Conservation (phyloP, 2,329 filamentous ascomycete genomes). For the Massarina eburnea region DNA sequence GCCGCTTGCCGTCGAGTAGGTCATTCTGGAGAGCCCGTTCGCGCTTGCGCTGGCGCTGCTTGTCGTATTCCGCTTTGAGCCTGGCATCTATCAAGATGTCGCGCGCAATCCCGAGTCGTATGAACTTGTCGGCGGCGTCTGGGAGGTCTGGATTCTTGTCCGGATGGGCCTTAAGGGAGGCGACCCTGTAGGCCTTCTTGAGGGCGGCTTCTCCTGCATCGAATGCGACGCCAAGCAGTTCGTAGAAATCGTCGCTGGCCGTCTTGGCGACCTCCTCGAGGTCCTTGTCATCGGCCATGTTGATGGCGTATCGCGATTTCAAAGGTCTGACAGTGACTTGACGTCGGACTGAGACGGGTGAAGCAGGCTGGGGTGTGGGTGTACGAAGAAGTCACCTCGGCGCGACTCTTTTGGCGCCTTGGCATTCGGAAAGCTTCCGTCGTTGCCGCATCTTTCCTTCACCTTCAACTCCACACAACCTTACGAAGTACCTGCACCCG, state of each 20-base stretch:
- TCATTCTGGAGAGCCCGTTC: conserved; percentile 71
- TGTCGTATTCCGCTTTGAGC: conserved; percentile 76
- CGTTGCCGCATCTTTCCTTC: too few relatives aligned
- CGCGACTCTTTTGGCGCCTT: not conserved
- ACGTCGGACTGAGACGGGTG: not conserved
- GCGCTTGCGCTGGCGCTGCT: conserved; percentile 69
- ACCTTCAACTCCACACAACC: conserved; percentile 7
- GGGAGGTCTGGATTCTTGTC: conserved; percentile 72
- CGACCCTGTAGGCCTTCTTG: conserved; percentile 79
- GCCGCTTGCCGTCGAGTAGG: conserved; percentile 70
- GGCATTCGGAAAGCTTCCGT: conserved; percentile 11
- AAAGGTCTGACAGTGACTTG: too few relatives aligned
- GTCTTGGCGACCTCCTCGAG: conserved; percentile 47
- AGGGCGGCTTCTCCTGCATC: conserved; percentile 71
- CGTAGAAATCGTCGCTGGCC: conserved; percentile 68
- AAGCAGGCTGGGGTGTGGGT: not conserved
- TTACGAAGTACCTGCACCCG: conserved; percentile 3
- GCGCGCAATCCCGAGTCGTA: conserved; percentile 81
- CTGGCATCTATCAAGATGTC: conserved; percentile 75
- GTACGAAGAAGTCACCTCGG: not conserved
- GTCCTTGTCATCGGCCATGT: conserved; percentile 45
- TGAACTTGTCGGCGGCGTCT: conserved; percentile 76
- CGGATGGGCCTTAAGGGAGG: conserved; percentile 87
- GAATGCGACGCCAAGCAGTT: conserved; percentile 67
- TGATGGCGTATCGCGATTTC: conserved; percentile 5